Evolutionary conservation across 2,329 filamentous ascomycete species (phyloP).

Genomic region (Aspergillus amoenus): DNA sequence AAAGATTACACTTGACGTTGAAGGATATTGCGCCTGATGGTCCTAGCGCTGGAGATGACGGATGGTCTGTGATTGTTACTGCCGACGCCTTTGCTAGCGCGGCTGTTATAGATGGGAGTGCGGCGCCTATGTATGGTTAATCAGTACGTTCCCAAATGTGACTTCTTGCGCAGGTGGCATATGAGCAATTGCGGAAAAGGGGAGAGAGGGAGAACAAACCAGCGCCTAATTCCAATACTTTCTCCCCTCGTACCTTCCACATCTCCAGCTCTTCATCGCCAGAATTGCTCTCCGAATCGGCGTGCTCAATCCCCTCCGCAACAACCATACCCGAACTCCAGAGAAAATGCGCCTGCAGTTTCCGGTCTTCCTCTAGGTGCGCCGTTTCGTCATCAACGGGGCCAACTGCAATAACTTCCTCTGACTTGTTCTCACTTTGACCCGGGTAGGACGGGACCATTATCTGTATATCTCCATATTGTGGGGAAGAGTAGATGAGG

Average conservation of each 20-base stretch:
- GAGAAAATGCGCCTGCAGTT: constrained; percentile 59
- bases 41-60: constrained; percentile 42
- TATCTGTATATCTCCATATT: constrained; percentile 42
- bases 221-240: constrained; percentile 60
- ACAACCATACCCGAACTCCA: constrained; percentile 56
- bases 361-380: constrained; percentile 47
- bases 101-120: constrained; percentile 41
- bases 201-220: constrained; percentile 38
- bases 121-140: constrained; percentile 32
- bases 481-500: constrained; percentile 50
- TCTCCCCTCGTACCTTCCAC: constrained; percentile 50
- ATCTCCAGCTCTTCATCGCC: constrained; percentile 22
- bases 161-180: background rate
- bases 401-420: constrained; percentile 14
- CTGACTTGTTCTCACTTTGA: constrained; percentile 25
- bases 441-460: constrained; percentile 45
- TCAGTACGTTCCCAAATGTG: background rate
- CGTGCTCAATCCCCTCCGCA: constrained; percentile 42
- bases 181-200: background rate
- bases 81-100: constrained; percentile 35
- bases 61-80: constrained; percentile 54
- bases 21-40: constrained; percentile 43
- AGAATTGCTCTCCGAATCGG: constrained; percentile 13
- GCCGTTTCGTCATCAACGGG: constrained; percentile 13
- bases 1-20: constrained; percentile 49